Evolutionary conservation across 352 stramenopile genomes (phyloP), one percentile per base, ranked within the genome.

Genomic region (Pythium myriotylum): DNA sequence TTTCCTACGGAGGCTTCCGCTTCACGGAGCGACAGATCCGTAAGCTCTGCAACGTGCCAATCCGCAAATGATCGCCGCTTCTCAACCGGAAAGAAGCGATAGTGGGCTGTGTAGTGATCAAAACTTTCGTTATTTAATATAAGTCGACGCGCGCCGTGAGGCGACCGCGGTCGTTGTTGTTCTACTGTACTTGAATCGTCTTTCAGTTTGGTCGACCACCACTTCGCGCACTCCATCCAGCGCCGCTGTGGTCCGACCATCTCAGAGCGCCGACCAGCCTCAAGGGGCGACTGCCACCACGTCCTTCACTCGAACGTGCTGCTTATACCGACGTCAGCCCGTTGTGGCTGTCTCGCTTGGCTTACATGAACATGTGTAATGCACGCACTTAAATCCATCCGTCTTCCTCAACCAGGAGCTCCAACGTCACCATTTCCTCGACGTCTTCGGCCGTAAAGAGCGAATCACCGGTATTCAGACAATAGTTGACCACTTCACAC

Each of bases 371-470:
- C 2, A 8, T 49, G 22, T 5, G 9, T 12, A 23, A 9, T 43
- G 13, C 10, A n/a, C 10, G 32, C 37, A 33, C 39, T 81, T 88
- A 92, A 54, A 92, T 89, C 83, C 83, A 92, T 29, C 83, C 83
- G 65, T 92, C 83, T 62, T 92, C 83, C 62, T 92, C 83, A 1
- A 91, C 81, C 54, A 92, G 77, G 61, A 90, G 89, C 76, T 92
- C 76, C 49, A 92, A 75, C 27, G 72, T 81, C 42, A 89, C 79
- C 48, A 92, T 67, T 47, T 92, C 78, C 40, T 76, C 73, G 12
- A 92, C 60, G 46, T 90, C 81, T 3, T 80, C 66, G 12, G 59
- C 65, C 16, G 62, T 68, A 57, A 89, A 92, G n/a, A 76, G 63
- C 22, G 62, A 70, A 47, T 81, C 73, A 16, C 73, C 73, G 41